Evolutionary conservation across 179 eudicot species (phyloP), one percentile per base, ranked within the genome.

Genomic region (Gypsophila paniculata): DNA sequence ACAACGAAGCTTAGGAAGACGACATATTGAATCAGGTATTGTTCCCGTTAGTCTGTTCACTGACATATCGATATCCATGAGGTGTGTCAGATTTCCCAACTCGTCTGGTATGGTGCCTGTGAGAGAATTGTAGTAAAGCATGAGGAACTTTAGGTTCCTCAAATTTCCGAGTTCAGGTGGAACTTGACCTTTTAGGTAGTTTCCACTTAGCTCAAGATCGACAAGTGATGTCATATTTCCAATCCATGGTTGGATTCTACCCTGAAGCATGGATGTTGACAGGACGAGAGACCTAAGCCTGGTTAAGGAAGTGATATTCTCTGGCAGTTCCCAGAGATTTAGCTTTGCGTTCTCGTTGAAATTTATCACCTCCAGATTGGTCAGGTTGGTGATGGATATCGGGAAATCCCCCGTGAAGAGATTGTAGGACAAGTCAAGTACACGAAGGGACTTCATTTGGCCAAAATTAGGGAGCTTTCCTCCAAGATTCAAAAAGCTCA

Each of bases 41-140:
- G 70, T 76, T 63, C 98, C 98, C 2, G 81, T 82, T 60, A 93
- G 72, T 69, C 73, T 75, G 82, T 93, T 93, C 17, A 88, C 96
- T 0, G 98, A 93, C 75, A 89, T 81, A 80, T 93, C 98, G 26
- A 89, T 75, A 62, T 91, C 93, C 2, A 48, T 51, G 0, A 93
- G 87, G 59, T 81, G 85, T 7, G 88, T 88, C 26, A 93, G 75
- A 78, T 89, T 89, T 14, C 97, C 98, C 57, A 91, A 70, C 79
- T 89, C 96, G 52, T 80, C 85, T 0, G 98, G 98, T n/a, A 91
- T 82, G 51, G 74, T 70, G 1, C 98, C 98, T 1, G 69, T 77
- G 68, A 93, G 87, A 36, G 72, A 65, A 57, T 93, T 93, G 73
- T 93, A 89, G 67, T 91, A 93, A 75, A 93, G 96, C 89, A 86